A percentile compares a stretch with the other conserved stretches of the same genome.
These are phyloP conservation scores for Diplodia seriata DNA, from an alignment of 2,329 filamentous ascomycete species.

Conservation along the genomic window DNA sequence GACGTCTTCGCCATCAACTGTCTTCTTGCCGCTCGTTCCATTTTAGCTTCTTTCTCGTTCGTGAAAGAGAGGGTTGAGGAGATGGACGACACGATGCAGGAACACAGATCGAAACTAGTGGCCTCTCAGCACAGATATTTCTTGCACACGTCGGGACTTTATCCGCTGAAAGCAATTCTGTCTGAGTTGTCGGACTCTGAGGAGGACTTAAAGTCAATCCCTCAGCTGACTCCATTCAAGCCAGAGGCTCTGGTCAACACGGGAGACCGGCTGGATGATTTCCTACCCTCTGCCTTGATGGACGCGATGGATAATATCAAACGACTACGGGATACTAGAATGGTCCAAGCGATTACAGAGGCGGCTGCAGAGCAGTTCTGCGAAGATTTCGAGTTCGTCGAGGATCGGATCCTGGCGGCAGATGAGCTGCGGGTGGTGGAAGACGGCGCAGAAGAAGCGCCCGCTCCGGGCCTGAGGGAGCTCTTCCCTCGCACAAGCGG, in stretches of 20 bases:
- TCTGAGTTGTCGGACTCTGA: slow-evolving; percentile 51
- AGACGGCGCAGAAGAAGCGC: slow-evolving; percentile 49
- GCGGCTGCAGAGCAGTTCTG: slow-evolving; percentile 85
- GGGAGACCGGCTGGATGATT: slow-evolving; percentile 83
- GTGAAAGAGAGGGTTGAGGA: slow-evolving; percentile 62
- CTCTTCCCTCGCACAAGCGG: slow-evolving; percentile 69
- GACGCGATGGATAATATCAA: slow-evolving; percentile 86
- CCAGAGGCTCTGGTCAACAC: slow-evolving; percentile 67
- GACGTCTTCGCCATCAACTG: slow-evolving; percentile 79
- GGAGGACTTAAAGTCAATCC: slow-evolving; percentile 63
- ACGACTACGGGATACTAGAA: slow-evolving; percentile 71
- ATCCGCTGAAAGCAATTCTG: slow-evolving; percentile 67
- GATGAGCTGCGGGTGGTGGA: slow-evolving; percentile 58
- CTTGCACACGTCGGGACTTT: slow-evolving; percentile 75
- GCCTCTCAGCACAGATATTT: slow-evolving; percentile 76
- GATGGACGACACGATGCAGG: slow-evolving; percentile 64
- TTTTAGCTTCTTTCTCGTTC: slow-evolving; percentile 69
- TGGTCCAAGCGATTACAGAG: slow-evolving; percentile 80
- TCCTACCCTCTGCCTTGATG: slow-evolving; percentile 90
- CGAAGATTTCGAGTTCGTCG: slow-evolving; percentile 77
- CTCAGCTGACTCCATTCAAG: slow-evolving; percentile 63
- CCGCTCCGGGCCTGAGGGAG: slow-evolving; percentile 55
- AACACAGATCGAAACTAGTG: slow-evolving; percentile 64
- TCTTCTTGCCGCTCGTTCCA: slow-evolving; percentile 63
- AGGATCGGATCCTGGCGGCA: slow-evolving; percentile 65